Conservation (phyloP, 202 grass and related monocot genomes). For the Saccharum hybrid region DNA sequence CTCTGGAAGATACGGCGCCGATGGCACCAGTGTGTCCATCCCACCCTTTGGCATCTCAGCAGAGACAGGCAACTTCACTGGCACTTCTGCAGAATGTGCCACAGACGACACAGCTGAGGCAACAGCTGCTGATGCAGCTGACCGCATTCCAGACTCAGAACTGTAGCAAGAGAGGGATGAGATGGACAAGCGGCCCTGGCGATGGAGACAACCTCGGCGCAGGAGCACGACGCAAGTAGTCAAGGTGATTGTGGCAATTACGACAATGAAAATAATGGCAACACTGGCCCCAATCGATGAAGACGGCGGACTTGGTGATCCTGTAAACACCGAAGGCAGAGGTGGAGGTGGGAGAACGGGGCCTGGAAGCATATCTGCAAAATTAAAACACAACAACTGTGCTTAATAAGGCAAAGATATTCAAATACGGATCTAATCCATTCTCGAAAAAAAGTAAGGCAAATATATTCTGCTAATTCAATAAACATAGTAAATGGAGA, state of each 20-base stretch:
- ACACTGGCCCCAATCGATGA: conserved; percentile 46
- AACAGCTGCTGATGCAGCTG: conserved; percentile 7
- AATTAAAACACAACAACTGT: background rate
- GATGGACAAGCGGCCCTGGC: background rate
- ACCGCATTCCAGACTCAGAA: conserved; percentile 15
- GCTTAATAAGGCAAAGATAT: conserved; percentile 36
- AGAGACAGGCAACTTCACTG: conserved; percentile 4
- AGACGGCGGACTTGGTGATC: conserved; percentile 12
- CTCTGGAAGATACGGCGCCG: conserved; percentile 45
- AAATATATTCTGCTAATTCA: background rate
- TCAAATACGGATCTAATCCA: no score
- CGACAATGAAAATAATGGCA: conserved; percentile 18
- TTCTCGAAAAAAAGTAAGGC: no score
- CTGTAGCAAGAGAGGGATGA: conserved; percentile 30
- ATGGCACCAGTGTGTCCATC: conserved; percentile 27
- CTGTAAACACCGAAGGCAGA: conserved; percentile 16
- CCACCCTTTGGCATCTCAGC: background rate
- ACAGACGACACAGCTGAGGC: background rate
- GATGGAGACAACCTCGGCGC: background rate
- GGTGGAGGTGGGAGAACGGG: conserved; percentile 9
- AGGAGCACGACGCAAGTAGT: conserved; percentile 22
- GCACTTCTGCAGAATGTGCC: conserved; percentile 17
- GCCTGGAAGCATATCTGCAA: conserved; percentile 52
- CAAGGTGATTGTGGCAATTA: conserved; percentile 8
- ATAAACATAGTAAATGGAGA: background rate